Evolutionary conservation across 148 eudicot species (phyloP).

Genomic region (Heliamphora exappendiculata): DNA sequence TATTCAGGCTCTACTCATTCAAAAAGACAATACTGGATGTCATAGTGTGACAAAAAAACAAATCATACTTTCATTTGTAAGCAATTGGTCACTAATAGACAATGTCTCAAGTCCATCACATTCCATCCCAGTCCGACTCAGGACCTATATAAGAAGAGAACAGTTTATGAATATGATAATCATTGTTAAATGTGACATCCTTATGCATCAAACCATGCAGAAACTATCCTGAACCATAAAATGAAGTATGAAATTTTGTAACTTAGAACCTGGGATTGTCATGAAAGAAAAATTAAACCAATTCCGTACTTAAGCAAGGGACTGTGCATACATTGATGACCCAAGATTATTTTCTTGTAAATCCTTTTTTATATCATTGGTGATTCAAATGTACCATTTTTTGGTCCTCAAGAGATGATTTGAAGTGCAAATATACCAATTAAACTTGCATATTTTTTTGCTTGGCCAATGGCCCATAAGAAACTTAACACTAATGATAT

Average conservation of each 20-base stretch:
- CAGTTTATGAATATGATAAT: not conserved
- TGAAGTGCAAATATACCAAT: not conserved
- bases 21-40: not conserved
- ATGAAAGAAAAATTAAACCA: slow-evolving; percentile 6
- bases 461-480: not conserved
- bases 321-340: not conserved
- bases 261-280: not conserved
- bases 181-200: not conserved
- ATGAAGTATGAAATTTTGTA: not conserved
- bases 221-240: not conserved
- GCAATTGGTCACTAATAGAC: slow-evolving; percentile 60
- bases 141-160: slow-evolving; percentile 41
- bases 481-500: not conserved
- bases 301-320: not conserved
- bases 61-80: slow-evolving; percentile 68
- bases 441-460: too few relatives aligned
- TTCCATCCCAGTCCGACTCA: slow-evolving; percentile 65
- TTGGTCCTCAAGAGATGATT: not conserved
- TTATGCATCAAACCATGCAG: slow-evolving; percentile 4
- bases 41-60: slow-evolving; percentile 4
- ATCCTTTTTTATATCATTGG: not conserved
- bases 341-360: not conserved
- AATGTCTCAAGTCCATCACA: slow-evolving; percentile 69
- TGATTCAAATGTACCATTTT: not conserved
- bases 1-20: not conserved